Conservation (phyloP, 1,284 basidiomycete species). For the Moesziomyces sp. region DNA sequence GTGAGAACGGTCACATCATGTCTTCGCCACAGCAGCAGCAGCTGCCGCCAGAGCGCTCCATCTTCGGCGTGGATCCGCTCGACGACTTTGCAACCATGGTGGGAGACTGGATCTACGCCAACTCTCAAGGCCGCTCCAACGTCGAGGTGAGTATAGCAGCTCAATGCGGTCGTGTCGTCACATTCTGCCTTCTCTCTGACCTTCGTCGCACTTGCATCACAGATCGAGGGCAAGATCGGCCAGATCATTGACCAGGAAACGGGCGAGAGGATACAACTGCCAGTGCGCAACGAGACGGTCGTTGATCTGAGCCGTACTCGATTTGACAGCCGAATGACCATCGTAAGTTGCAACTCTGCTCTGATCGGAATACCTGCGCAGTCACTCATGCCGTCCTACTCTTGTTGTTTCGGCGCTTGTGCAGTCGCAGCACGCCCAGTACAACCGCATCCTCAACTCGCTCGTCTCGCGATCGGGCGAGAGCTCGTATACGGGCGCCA, state of each 20-base stretch:
- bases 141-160: constrained; percentile 70
- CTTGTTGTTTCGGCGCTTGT: background rate
- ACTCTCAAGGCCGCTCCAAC: constrained; percentile 68
- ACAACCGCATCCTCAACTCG: constrained; percentile 83
- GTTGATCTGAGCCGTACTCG: constrained; percentile 68
- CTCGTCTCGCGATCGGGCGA: constrained; percentile 70
- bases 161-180: background rate
- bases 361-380: background rate
- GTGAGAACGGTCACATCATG: constrained; percentile 1
- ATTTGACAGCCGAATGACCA: constrained; percentile 92
- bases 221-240: constrained; percentile 95
- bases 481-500: constrained; percentile 71
- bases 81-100: constrained; percentile 93
- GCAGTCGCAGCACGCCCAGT: constrained; percentile 84
- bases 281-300: constrained; percentile 83
- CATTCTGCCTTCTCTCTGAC: constrained; percentile 63
- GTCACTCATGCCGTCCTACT: background rate
- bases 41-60: constrained; percentile 77
- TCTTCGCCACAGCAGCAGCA: constrained; percentile 36
- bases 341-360: constrained; percentile 72
- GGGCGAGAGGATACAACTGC: constrained; percentile 74
- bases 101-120: constrained; percentile 81
- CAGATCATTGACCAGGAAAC: constrained; percentile 75
- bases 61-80: constrained; percentile 89
- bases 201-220: background rate